Evolutionary conservation across 2,329 filamentous ascomycete species (phyloP).

Genomic region (Beauveria pseudobassiana): DNA sequence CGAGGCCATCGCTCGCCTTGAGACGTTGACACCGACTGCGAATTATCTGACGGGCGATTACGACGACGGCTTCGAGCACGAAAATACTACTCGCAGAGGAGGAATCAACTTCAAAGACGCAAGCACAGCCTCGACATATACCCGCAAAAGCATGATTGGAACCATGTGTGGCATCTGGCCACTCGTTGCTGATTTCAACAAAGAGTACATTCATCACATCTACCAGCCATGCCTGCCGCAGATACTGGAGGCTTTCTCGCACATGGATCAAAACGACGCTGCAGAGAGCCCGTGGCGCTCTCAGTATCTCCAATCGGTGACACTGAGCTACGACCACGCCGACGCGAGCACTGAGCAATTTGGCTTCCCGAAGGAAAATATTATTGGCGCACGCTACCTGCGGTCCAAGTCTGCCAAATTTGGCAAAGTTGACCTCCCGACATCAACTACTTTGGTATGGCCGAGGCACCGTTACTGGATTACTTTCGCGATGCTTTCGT

Average conservation of each 20-base stretch:
- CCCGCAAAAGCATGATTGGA: conserved; percentile 34
- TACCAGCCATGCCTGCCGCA: conserved; percentile 37
- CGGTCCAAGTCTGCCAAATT: conserved; percentile 21
- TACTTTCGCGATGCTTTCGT: conserved; percentile 26
- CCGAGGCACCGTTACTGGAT: conserved; percentile 23
- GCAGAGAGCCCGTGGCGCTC: conserved; percentile 25
- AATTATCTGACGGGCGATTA: conserved; percentile 29
- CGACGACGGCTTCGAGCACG: conserved; percentile 25
- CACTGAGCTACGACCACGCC: conserved; percentile 27
- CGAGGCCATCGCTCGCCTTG: conserved; percentile 21
- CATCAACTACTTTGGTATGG: conserved; percentile 28
- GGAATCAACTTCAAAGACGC: conserved; percentile 34
- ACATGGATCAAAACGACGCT: conserved; percentile 11
- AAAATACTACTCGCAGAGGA: conserved; percentile 17
- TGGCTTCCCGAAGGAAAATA: conserved; percentile 24
- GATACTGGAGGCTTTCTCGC: conserved; percentile 21
- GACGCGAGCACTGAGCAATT: conserved; percentile 22
- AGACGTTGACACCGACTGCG: conserved; percentile 24
- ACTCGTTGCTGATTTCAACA: conserved; percentile 34
- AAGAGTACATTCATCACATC: conserved; percentile 32
- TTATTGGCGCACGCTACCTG: conserved; percentile 23
- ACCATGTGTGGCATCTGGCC: conserved; percentile 34
- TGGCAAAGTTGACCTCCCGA: conserved; percentile 21
- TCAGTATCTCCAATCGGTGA: conserved; percentile 26
- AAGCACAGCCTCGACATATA: conserved; percentile 35